Conservation (phyloP, 139 green algal species). For the Coelastrella sp. region DNA sequence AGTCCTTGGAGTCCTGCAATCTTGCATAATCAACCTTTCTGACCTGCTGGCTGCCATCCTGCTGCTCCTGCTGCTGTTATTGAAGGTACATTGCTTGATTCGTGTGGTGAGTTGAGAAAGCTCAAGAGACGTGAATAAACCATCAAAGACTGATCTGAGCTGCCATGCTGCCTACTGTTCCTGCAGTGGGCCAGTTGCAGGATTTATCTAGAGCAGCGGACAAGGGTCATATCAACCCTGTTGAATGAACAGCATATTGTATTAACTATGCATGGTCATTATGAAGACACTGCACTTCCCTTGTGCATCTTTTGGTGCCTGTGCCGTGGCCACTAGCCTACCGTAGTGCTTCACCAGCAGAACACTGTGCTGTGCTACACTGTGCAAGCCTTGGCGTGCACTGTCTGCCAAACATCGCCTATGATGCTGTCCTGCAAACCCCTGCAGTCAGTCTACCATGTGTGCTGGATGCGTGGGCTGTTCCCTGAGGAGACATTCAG, state of each 20-base stretch:
- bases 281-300: background rate
- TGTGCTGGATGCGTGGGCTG: constrained; percentile 75
- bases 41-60: background rate
- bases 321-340: background rate
- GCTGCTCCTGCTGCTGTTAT: constrained; percentile 31
- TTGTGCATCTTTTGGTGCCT: background rate
- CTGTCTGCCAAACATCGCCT: background rate
- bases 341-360: background rate
- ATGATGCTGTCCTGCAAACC: background rate
- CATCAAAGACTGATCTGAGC: background rate
- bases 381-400: background rate
- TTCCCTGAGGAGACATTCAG: constrained; percentile 76
- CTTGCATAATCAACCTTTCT: background rate
- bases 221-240: background rate
- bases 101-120: constrained; percentile 56
- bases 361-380: background rate
- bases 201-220: background rate
- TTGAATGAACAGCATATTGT: background rate
- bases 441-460: constrained; percentile 70
- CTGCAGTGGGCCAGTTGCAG: background rate
- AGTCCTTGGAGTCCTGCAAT: too few relatives aligned
- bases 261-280: background rate
- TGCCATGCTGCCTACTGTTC: background rate
- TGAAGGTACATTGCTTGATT: constrained; percentile 62
- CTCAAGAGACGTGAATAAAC: too few relatives aligned